Percentiles rank a stretch among this genome's conserved stretches.
Evolutionary conservation across 371 early-diverging fungal species (phyloP).

Genomic region (Lichtheimia hyalospora): DNA sequence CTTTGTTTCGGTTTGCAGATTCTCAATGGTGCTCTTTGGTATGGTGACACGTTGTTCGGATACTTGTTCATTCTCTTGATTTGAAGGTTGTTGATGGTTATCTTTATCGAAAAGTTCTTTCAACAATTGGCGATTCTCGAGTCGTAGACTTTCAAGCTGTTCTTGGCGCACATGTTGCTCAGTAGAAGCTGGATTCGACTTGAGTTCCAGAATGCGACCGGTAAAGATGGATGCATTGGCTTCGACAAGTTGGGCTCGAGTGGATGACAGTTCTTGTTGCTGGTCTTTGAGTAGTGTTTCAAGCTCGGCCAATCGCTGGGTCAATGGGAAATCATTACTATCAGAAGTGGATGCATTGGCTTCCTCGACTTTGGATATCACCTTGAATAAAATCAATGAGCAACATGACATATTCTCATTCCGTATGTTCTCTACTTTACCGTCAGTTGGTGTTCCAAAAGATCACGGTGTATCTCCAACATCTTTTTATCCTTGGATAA

Average conservation of each 20-base stretch:
- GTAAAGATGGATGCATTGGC: neutral
- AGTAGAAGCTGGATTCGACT: conserved; percentile 70
- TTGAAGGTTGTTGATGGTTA: neutral
- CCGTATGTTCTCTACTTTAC: conserved; percentile 18
- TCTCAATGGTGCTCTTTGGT: conserved; percentile 54
- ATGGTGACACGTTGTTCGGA: conserved; percentile 23
- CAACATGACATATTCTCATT: neutral
- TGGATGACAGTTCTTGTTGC: neutral
- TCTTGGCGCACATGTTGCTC: conserved; percentile 67
- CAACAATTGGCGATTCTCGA: conserved; percentile 58
- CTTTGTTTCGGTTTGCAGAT: conserved; percentile 50
- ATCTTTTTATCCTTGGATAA: conserved; percentile 25
- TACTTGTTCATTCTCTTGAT: neutral
- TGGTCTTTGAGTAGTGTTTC: conserved; percentile 51
- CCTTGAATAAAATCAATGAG: conserved; percentile 27
- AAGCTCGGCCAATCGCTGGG: conserved; percentile 57
- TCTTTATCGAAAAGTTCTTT: conserved; percentile 18
- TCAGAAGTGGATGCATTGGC: conserved; percentile 15
- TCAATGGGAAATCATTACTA: conserved; percentile 56
- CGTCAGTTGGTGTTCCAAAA: conserved; percentile 52
- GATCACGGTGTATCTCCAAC: conserved; percentile 45
- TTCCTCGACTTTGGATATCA: conserved; percentile 68
- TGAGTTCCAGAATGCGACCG: conserved; percentile 64
- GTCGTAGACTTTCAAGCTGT: conserved; percentile 55
- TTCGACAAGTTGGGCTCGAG: neutral